A percentile compares a stretch with the other conserved stretches of the same genome.
Conservation (phyloP, 2,329 filamentous ascomycete species). For the Metarhizium guizhouense region DNA sequence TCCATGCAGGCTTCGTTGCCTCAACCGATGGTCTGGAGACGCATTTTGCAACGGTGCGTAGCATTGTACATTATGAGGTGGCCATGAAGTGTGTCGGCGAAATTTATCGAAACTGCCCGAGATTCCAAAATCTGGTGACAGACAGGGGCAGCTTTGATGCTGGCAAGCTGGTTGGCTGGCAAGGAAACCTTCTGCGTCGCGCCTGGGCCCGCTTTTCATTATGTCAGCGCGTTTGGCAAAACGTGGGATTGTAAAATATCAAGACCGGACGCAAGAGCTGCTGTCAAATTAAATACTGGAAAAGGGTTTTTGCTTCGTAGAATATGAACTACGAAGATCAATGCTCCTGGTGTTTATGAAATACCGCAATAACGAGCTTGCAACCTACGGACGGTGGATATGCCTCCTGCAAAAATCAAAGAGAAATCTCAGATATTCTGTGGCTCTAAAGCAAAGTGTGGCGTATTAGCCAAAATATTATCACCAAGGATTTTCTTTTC, state of each 20-base stretch:
- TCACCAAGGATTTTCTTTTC: background rate
- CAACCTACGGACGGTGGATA: no score
- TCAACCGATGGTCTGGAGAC: slow-evolving; percentile 13
- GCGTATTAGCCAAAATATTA: no score
- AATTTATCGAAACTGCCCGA: background rate
- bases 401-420: no score
- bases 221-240: background rate
- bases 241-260: no score
- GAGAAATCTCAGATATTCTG: no score
- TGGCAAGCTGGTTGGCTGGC: background rate
- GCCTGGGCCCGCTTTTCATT: slow-evolving; percentile 1
- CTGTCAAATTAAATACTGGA: no score
- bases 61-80: slow-evolving; percentile 27
- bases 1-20: slow-evolving; percentile 6
- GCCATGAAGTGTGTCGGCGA: background rate
- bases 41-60: slow-evolving; percentile 21
- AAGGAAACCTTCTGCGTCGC: background rate
- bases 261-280: no score
- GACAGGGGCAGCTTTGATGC: background rate
- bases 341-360: no score
- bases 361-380: no score
- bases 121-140: background rate
- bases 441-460: no score
- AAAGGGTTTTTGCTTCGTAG: no score
- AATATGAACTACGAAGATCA: no score